Conservation (phyloP, 164 flowering plant species). For the Cinnamomum micranthum region DNA sequence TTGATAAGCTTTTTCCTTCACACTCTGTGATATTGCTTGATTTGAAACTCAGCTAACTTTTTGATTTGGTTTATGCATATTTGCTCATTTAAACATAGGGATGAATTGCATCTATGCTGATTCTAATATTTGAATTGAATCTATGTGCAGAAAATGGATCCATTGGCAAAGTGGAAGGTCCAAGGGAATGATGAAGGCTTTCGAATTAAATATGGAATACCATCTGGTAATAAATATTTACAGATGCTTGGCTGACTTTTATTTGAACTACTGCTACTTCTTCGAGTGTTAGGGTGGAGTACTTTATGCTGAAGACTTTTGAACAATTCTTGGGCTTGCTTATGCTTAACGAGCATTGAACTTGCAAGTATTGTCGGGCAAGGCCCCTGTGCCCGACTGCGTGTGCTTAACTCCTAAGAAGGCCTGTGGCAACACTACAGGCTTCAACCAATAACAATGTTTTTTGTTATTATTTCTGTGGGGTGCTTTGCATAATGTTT, state of each 20-base stretch:
- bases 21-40: too few species aligned
- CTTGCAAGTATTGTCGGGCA: too few species aligned
- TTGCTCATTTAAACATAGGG: background rate
- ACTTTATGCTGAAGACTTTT: background rate
- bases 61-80: background rate
- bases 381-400: too few species aligned
- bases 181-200: slow-evolving; percentile 52
- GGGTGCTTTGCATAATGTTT: too few species aligned
- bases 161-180: slow-evolving; percentile 33
- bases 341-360: background rate
- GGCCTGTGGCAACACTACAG: too few species aligned
- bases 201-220: slow-evolving; percentile 37
- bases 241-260: background rate
- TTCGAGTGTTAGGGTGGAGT: background rate
- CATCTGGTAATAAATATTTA: slow-evolving; percentile 45
- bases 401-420: too few species aligned
- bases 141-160: slow-evolving; percentile 32
- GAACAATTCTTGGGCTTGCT: background rate
- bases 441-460: too few species aligned
- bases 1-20: too few species aligned
- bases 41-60: background rate
- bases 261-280: background rate
- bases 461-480: too few species aligned
- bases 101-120: background rate
- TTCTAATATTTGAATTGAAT: slow-evolving; percentile 7